phyloP scores from a whole-genome alignment of 1,284 basidiomycete species.

The Ceratobasidium theobromae region DNA sequence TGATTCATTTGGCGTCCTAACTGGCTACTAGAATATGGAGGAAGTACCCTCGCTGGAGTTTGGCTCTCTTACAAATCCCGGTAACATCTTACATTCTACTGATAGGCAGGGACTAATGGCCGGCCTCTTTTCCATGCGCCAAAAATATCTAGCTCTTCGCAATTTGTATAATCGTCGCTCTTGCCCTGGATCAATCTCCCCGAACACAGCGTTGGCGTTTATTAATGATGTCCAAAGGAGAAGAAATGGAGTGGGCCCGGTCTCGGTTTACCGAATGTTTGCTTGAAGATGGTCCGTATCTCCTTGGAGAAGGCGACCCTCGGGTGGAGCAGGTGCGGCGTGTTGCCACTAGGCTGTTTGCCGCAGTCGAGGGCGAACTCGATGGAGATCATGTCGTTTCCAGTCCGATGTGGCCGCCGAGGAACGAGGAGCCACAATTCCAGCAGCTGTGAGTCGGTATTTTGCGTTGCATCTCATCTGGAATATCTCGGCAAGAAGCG shows the following conservation, averaged over 20 bases:
- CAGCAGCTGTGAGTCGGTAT: constrained; percentile 8
- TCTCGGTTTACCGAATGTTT: constrained; percentile 46
- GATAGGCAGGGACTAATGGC: background rate
- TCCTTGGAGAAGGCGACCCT: constrained; percentile 46
- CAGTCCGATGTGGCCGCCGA: constrained; percentile 23
- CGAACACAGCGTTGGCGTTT: constrained; percentile 51
- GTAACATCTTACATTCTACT: constrained; percentile 36
- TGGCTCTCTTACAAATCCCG: constrained; percentile 48
- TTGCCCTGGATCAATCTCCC: constrained; percentile 51
- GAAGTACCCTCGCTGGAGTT: constrained; percentile 45
- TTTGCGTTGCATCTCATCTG: too few species aligned
- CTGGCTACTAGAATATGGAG: constrained; percentile 43
- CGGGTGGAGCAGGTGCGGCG: constrained; percentile 43
- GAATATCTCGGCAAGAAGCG: too few species aligned
- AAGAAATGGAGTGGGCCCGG: constrained; percentile 52
- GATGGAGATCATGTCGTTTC: constrained; percentile 17
- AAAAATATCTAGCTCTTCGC: constrained; percentile 47
- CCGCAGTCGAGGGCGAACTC: constrained; percentile 1
- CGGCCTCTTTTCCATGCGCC: background rate
- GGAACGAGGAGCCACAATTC: constrained; percentile 1
- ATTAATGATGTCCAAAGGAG: constrained; percentile 51
- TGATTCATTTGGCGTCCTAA: background rate
- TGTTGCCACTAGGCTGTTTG: constrained; percentile 9
- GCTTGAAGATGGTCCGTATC: constrained; percentile 45
- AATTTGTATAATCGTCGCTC: constrained; percentile 49